Base-by-base conservation (phyloP, 257 asterid genomes). In the Thymus quinquecostatus region DNA sequence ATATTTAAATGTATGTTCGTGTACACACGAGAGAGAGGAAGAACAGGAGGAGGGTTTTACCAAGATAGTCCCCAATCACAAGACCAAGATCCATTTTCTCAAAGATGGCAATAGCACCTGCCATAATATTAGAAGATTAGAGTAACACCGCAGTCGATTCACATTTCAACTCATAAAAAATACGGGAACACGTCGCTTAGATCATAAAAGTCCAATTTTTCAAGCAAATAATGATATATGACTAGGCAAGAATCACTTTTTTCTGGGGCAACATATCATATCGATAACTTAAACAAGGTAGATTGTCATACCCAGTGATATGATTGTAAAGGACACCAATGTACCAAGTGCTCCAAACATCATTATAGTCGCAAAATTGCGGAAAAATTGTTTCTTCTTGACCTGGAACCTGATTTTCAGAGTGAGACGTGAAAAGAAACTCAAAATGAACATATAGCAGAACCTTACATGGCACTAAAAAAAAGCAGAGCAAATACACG, bases 271-370 rank as follows among this genome's bases (percentile, higher is more conserved):
- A 29, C 13, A 57, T 44, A 29, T 64, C 51, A 60, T 36, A 36
- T 36, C 10, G 69, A 73, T 65, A 21, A 47, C 51, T 44, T 63
- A 72, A 71, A 79, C 62, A 75, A 64, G 70, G 75, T 3, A 64
- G 45, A 67, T 32, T 73, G 73, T 47, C 81, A 69, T 89, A 90
- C 98, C 96, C 40, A 91, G 28, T 73, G 98, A 93, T 82, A 93
- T 88, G 82, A 87, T 81, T 77, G 73, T 73, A 79, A 93, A 87
- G 72, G 98, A 91, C 80, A 93, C 88, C 80, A 91, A 69, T 74
- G 98, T 93, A 67, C 98, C 98, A 74, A 93, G n/a, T 43, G 97
- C 98, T 70, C 97, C 98, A 74, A 88, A 93, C 83, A 91, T 78
- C 83, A 81, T 85, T 50, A 93, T 93, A 68, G 98, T 93, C 61